Evolutionary conservation across 306 rosid species (phyloP).

Genomic region (Carpinus viminea): DNA sequence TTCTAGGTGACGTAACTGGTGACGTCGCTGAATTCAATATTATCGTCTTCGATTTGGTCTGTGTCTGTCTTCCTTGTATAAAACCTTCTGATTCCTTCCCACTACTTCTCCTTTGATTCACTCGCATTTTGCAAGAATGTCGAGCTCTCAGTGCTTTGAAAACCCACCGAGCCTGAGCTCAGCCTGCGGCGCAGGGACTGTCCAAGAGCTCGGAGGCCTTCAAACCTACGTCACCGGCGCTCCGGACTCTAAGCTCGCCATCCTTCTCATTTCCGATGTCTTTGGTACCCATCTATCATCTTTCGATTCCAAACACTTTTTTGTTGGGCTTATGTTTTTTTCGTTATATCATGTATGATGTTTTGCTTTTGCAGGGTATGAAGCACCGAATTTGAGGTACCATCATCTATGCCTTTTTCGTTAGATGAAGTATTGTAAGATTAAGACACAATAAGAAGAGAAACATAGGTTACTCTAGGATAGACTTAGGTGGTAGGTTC

Average conservation of each 20-base stretch:
- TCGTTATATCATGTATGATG: conserved; percentile 12
- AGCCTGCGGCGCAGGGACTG: conserved; percentile 34
- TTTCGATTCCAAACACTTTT: background rate
- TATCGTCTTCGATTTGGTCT: too few relatives aligned
- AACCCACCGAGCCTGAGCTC: conserved; percentile 44
- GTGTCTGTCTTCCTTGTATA: too few relatives aligned
- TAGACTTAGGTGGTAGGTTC: background rate
- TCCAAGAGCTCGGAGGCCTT: conserved; percentile 43
- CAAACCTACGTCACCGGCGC: conserved; percentile 46
- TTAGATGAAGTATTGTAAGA: background rate
- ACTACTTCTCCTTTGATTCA: background rate
- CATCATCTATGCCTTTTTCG: background rate
- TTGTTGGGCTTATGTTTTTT: too few relatives aligned
- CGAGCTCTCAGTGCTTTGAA: conserved; percentile 42
- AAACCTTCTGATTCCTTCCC: too few relatives aligned
- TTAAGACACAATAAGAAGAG: background rate
- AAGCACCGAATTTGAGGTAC: conserved; percentile 61
- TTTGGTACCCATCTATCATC: conserved; percentile 37
- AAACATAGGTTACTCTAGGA: background rate
- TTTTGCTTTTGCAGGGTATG: conserved; percentile 55
- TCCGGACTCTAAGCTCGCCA: conserved; percentile 41
- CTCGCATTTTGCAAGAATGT: conserved; percentile 22
- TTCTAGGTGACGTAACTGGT: too few relatives aligned
- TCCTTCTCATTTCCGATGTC: conserved; percentile 48
- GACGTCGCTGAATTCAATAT: too few relatives aligned